These are phyloP conservation scores for Kodamaea plutei DNA, from an alignment of 1,139 yeast species.

Conservation along the genomic window DNA sequence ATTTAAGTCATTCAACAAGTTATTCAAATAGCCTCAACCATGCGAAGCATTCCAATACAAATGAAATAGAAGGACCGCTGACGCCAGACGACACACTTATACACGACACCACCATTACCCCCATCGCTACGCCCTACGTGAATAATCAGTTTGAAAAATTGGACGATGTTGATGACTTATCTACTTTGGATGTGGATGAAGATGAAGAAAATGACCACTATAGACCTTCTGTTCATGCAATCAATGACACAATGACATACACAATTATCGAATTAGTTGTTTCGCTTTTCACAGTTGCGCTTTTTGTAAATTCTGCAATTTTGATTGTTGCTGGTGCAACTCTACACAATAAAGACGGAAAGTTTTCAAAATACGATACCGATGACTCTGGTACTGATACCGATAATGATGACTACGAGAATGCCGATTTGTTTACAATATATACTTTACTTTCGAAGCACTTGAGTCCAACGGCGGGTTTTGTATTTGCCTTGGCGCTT, in stretches of 20 bases:
- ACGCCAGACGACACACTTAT: not conserved
- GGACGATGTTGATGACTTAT: slow-evolving; percentile 9
- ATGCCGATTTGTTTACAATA: slow-evolving; percentile 83
- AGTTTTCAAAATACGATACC: slow-evolving; percentile 21
- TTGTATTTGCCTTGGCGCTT: slow-evolving; percentile 86
- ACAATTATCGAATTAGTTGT: slow-evolving; percentile 74
- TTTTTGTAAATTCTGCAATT: slow-evolving; percentile 82
- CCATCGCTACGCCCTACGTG: slow-evolving; percentile 12
- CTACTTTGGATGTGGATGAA: slow-evolving; percentile 8
- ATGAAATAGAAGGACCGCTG: slow-evolving; percentile 5
- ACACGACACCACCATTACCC: slow-evolving; percentile 9
- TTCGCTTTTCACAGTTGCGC: slow-evolving; percentile 73
- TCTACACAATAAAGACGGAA: slow-evolving; percentile 21
- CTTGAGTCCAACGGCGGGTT: slow-evolving; percentile 87
- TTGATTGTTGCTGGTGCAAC: slow-evolving; percentile 85
- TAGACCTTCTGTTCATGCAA: slow-evolving; percentile 69
- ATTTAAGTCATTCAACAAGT: not conserved
- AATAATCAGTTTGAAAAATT: slow-evolving; percentile 12
- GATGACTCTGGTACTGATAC: slow-evolving; percentile 40
- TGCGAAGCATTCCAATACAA: not conserved
- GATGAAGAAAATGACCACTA: slow-evolving; percentile 32
- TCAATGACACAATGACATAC: slow-evolving; percentile 62
- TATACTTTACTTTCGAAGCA: slow-evolving; percentile 69
- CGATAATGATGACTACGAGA: slow-evolving; percentile 46
- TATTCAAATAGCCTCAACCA: not conserved